Conservation (phyloP, 768 basidiomycete genomes). For the Termitomyces sp. region DNA sequence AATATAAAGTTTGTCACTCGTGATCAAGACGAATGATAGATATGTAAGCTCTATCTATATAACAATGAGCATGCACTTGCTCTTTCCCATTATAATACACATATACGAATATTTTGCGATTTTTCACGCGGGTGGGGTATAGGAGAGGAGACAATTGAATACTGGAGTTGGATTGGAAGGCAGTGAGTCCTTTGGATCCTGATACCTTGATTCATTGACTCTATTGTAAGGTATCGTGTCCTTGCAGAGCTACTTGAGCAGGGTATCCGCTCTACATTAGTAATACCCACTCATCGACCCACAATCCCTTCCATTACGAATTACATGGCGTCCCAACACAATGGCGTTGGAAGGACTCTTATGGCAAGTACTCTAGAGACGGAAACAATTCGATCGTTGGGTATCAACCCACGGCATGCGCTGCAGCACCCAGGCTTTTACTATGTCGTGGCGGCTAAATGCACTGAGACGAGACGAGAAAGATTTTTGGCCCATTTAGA, state of each 20-base stretch:
- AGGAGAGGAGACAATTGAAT: slow-evolving; percentile 94
- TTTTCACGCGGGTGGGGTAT: slow-evolving; percentile 93
- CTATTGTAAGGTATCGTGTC: slow-evolving; percentile 63
- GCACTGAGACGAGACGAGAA: slow-evolving; percentile 71
- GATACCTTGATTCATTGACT: neutral
- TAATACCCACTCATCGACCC: slow-evolving; percentile 57
- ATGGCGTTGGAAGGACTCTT: slow-evolving; percentile 6
- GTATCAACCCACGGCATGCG: slow-evolving; percentile 75
- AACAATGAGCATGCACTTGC: slow-evolving; percentile 81
- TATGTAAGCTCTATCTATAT: slow-evolving; percentile 88
- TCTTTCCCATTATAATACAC: slow-evolving; percentile 77
- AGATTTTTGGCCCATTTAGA: slow-evolving; percentile 59
- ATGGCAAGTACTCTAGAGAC: slow-evolving; percentile 33
- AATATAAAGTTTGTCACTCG: neutral
- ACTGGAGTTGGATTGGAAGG: slow-evolving; percentile 94
- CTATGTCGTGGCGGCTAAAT: slow-evolving; percentile 84
- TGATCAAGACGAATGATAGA: slow-evolving; percentile 35
- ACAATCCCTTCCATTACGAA: slow-evolving; percentile 20
- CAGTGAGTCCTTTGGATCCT: slow-evolving; percentile 53
- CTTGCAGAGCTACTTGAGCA: slow-evolving; percentile 90
- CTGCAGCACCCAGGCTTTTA: slow-evolving; percentile 92
- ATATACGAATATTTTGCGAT: slow-evolving; percentile 81
- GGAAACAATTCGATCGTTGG: slow-evolving; percentile 57
- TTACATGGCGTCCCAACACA: slow-evolving; percentile 7
- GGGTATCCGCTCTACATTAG: slow-evolving; percentile 59